Evolutionary conservation across 1,139 yeast species (phyloP).

Genomic region (Blastobotrys aristatus): DNA sequence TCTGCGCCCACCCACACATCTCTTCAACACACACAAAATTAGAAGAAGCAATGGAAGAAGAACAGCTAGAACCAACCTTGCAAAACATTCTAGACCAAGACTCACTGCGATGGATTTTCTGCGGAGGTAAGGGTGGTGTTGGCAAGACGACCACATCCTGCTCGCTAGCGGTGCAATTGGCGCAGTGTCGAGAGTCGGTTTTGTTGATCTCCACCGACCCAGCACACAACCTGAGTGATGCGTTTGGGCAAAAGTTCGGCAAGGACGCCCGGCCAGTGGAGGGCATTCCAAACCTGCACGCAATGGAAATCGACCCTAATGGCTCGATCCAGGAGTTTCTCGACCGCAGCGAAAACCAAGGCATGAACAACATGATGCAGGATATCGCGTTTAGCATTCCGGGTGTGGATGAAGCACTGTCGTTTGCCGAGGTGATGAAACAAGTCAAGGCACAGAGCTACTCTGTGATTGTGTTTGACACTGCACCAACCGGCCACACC

Average conservation of each 20-base stretch:
- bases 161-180: constrained; percentile 85
- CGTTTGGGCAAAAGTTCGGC: constrained; percentile 96
- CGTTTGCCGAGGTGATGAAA: constrained; percentile 95
- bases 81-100: constrained; percentile 39
- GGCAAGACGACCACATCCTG: constrained; percentile 98
- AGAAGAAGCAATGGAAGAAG: too few species aligned
- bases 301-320: constrained; percentile 98
- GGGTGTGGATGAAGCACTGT: constrained; percentile 95
- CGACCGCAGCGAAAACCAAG: constrained; percentile 49
- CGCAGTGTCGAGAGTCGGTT: constrained; percentile 75
- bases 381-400: constrained; percentile 95
- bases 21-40: too few species aligned
- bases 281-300: constrained; percentile 79
- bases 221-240: constrained; percentile 94
- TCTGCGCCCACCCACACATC: too few species aligned
- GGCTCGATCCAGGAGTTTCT: constrained; percentile 90
- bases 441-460: constrained; percentile 85
- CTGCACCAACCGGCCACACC: constrained; percentile 99
- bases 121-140: constrained; percentile 99
- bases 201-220: constrained; percentile 94
- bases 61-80: constrained; percentile 37
- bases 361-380: constrained; percentile 56
- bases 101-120: constrained; percentile 89
- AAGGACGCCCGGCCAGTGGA: constrained; percentile 93
- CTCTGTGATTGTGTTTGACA: constrained; percentile 89